These are phyloP conservation scores for Dictyostelium intermedium DNA, from an alignment of 78 protist species.

Conservation along the genomic window DNA sequence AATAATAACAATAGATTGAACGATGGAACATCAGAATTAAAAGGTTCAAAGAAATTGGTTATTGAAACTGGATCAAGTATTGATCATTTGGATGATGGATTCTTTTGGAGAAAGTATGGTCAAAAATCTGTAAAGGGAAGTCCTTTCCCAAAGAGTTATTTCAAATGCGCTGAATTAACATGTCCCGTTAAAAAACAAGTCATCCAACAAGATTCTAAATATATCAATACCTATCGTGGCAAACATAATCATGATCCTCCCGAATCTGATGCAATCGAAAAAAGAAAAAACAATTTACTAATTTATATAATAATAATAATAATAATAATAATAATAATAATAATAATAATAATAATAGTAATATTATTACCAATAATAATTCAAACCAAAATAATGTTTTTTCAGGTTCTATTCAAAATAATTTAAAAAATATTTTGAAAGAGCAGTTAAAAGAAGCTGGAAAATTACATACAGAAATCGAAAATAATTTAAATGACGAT, in stretches of 20 bases:
- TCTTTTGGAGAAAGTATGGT: slow-evolving; percentile 77
- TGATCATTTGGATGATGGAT: slow-evolving; percentile 76
- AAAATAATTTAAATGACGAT: slow-evolving; percentile 18
- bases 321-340: not conserved
- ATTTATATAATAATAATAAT: not conserved
- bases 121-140: slow-evolving; percentile 68
- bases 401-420: not conserved
- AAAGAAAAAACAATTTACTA: not conserved
- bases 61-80: slow-evolving; percentile 52
- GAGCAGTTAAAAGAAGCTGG: slow-evolving; percentile 17
- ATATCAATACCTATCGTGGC: slow-evolving; percentile 40
- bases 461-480: slow-evolving; percentile 11
- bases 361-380: not conserved
- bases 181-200: slow-evolving; percentile 63
- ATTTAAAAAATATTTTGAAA: not conserved
- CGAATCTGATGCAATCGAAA: slow-evolving; percentile 5
- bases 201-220: slow-evolving; percentile 31
- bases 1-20: too few relatives aligned
- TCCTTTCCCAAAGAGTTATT: slow-evolving; percentile 48
- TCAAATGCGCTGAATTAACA: slow-evolving; percentile 49
- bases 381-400: not conserved
- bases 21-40: not conserved
- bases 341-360: not conserved
- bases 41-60: slow-evolving; percentile 33
- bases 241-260: slow-evolving; percentile 62